phyloP scores from a whole-genome alignment of 768 basidiomycete species.

The Tricholoma bakamatsutake region DNA sequence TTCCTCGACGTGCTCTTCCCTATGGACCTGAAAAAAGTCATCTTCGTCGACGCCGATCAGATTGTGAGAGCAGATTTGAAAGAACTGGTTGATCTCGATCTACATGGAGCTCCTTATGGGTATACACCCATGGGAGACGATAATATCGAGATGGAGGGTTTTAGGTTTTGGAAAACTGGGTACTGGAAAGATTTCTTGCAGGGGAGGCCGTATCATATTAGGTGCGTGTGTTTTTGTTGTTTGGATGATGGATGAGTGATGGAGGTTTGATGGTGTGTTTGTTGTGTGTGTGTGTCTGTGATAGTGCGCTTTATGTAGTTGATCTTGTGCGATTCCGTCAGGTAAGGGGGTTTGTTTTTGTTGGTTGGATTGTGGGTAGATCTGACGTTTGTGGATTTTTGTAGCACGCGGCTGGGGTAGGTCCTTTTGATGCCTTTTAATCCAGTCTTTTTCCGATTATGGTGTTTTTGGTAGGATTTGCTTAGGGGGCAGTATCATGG shows the following conservation, averaged over 20 bases:
- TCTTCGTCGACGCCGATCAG: slow-evolving; percentile 97
- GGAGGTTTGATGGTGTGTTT: not conserved
- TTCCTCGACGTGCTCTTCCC: slow-evolving; percentile 99
- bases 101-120: slow-evolving; percentile 90
- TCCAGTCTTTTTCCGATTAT: not conserved
- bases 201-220: slow-evolving; percentile 91
- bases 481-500: slow-evolving; percentile 89
- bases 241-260: not conserved
- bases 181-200: slow-evolving; percentile 89
- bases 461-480: slow-evolving; percentile 52
- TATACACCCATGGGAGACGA: slow-evolving; percentile 98
- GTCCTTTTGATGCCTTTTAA: slow-evolving; percentile 1
- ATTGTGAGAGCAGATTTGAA: slow-evolving; percentile 96
- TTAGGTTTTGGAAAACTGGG: slow-evolving; percentile 97
- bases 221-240: slow-evolving; percentile 37
- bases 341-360: slow-evolving; percentile 32
- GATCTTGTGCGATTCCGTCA: slow-evolving; percentile 95
- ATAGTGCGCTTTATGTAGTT: slow-evolving; percentile 90
- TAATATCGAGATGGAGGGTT: slow-evolving; percentile 93
- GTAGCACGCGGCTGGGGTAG: slow-evolving; percentile 50
- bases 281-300: not conserved
- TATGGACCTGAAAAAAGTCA: slow-evolving; percentile 97
- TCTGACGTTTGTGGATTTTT: slow-evolving; percentile 1
- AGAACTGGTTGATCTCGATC: slow-evolving; percentile 88
- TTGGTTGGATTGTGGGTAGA: not conserved